Base-by-base conservation (phyloP, 495 filamentous ascomycete genomes). In the Lasiosphaeria hispida region DNA sequence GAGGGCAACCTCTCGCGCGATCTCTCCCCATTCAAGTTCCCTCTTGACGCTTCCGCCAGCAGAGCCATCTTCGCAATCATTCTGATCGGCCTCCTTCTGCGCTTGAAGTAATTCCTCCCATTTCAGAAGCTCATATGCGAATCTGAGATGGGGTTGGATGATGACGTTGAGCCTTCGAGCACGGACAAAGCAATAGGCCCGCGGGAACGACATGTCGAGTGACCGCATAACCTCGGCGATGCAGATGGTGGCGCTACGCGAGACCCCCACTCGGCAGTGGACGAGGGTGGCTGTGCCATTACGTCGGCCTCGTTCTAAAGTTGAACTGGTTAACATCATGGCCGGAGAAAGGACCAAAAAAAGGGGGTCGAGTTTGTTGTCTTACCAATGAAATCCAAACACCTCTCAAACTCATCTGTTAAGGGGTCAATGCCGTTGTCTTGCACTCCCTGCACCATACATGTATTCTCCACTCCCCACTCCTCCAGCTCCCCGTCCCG, bases 221-320 rank as follows among this genome's bases (percentile, higher is more conserved):
- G 85, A 77, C 10, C 86, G 82, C 94, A 98, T 98, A 17, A 97
- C 93, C 72, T 97, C 92, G 35, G 94, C 94, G 65, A 98, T 97
- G 74, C 94, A 97, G 68, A 98, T 96, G 7, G 94, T 98, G 17
- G 94, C 94, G 48, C 89, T 93, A 57, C 94, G 81, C 15, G 92
- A 96, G 57, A 98, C 94, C 47, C 94, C 94, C 42, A 98, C 94
- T 10, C 95, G 87, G 70, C 94, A 98, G 71, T 98, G 94, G 23
- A 98, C 94, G 44, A 98, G 78, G 1, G 94, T 96, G n/a, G 93
- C 91, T 5, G 82, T 87, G 17, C 84, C 83, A 41, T 89, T 86
- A 40, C 67, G 67, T 63, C 87, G 88, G 38, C 93, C 91, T 65
- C 85, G 81, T 30, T 87, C 92, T 96, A 61, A 55, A 51, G 42